These are phyloP conservation scores for Rhizoctonia solani DNA, from an alignment of 1,284 basidiomycete genomes.

Conservation along the genomic window DNA sequence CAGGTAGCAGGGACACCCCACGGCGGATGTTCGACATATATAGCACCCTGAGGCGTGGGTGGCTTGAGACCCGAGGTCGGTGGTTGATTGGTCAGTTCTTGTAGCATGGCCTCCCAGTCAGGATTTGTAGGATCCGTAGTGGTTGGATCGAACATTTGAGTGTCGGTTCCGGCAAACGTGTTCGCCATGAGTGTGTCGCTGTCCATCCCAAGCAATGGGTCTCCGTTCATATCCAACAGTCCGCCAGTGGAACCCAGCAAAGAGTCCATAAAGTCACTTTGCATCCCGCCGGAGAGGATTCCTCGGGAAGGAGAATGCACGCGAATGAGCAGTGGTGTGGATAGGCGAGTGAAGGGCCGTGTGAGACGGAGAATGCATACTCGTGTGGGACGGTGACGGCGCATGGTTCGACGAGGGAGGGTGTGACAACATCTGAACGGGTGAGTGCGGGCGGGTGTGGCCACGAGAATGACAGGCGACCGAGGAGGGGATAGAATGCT, in stretches of 20 bases:
- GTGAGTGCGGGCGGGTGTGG: slow-evolving; percentile 20
- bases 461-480: slow-evolving; percentile 10
- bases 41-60: slow-evolving; percentile 1
- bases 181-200: not conserved
- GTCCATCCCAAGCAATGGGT: slow-evolving; percentile 13
- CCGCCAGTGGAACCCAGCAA: not conserved
- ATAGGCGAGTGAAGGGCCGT: not conserved
- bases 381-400: not conserved
- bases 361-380: not conserved
- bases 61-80: not conserved
- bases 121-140: not conserved
- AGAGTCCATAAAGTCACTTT: not conserved
- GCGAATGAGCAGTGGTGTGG: slow-evolving; percentile 11
- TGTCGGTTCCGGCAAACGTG: not conserved
- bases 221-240: not conserved
- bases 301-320: slow-evolving; percentile 3
- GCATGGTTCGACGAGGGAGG: not conserved
- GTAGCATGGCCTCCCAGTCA: slow-evolving; percentile 10
- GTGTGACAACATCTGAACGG: slow-evolving; percentile 7
- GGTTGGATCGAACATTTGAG: slow-evolving; percentile 15
- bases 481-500: slow-evolving; percentile 16
- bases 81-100: not conserved
- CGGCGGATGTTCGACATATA: slow-evolving; percentile 24
- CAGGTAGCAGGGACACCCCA: not conserved
- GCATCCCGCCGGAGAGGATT: not conserved